Evolutionary conservation across 441 rosid species (phyloP), one percentile per base, ranked within the genome.

Genomic region (Croton setiger): DNA sequence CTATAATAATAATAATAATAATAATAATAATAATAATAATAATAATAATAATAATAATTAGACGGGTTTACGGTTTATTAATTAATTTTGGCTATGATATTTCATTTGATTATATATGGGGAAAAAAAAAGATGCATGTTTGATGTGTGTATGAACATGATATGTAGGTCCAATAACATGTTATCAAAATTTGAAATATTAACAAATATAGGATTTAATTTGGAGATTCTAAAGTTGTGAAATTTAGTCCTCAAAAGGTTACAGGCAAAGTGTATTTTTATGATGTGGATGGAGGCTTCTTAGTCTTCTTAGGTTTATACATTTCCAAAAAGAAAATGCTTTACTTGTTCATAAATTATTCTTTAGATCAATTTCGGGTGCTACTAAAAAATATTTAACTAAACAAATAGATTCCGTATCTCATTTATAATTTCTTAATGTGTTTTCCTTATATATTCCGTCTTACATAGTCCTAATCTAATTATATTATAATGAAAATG

Each of bases 291-390:
- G 27, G 20, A 21, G 10, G 4, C 39, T 21, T 35, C 58, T 57
- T 5, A 37, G 52, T 36, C 3, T 13, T 18, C 10, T 18, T 7
- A 27, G 20, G 27, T 44, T 39, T 37, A 15, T 45, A 43, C 4
- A 48, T 52, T n/a, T 72, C 49, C 45, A 48, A 47, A 36, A 69
- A 48, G 69, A 64, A 60, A 58, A 70, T 69, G 48, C 77, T 70
- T 72, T 80, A 63, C 79, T 80, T 72, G 45, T 4, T 57, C 45
- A 55, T 36, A 53, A 69, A 66, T 66, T 67, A 72, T 75, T 57
- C 62, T 36, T 63, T 63, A 23, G 20, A 66, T 14, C 7, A 43
- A 17, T 23, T 41, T 57, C 21, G 35, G 3, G 60, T n/a, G 3
- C 21, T 20, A 53, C 4, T 0, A 27, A 13, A 3, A n/a, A 44